These are phyloP conservation scores for Eucommia ulmoides DNA, from an alignment of 257 asterid genomes.

Conservation along the genomic window DNA sequence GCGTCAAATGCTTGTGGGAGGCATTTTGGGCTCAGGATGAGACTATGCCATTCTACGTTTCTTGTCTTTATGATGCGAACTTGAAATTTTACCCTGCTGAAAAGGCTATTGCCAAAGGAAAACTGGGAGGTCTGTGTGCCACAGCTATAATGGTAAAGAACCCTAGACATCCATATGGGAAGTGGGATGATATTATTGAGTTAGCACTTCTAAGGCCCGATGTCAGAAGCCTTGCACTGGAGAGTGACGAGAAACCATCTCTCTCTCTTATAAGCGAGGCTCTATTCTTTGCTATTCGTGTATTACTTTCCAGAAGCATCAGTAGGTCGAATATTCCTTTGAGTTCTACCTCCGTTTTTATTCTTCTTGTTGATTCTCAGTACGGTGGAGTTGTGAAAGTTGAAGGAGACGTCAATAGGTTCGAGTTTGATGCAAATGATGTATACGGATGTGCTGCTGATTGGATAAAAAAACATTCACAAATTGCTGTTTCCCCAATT, in stretches of 20 bases:
- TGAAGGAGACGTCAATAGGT: slow-evolving; percentile 79
- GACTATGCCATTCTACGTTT: slow-evolving; percentile 61
- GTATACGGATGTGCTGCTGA: slow-evolving; percentile 78
- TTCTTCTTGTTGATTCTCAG: slow-evolving; percentile 78
- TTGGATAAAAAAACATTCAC: slow-evolving; percentile 66
- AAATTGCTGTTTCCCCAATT: slow-evolving; percentile 60
- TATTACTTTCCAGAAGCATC: slow-evolving; percentile 74
- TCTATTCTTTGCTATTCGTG: slow-evolving; percentile 73
- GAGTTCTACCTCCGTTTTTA: slow-evolving; percentile 54
- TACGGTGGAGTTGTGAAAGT: slow-evolving; percentile 79
- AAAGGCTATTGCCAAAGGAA: slow-evolving; percentile 75
- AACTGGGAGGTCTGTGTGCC: slow-evolving; percentile 69
- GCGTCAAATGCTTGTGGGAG: slow-evolving; percentile 75
- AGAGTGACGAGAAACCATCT: slow-evolving; percentile 34
- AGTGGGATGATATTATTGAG: slow-evolving; percentile 91
- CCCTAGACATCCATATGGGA: slow-evolving; percentile 94
- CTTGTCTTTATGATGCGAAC: slow-evolving; percentile 53
- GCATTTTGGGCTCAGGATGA: slow-evolving; percentile 84
- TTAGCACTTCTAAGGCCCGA: slow-evolving; percentile 72
- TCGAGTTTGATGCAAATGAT: slow-evolving; percentile 55
- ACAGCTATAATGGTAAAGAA: slow-evolving; percentile 84
- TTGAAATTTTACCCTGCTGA: slow-evolving; percentile 78
- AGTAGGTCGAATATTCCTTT: slow-evolving; percentile 72
- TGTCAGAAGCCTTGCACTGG: slow-evolving; percentile 32
- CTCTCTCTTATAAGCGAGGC: slow-evolving; percentile 54